These are phyloP conservation scores for Taxillus chinensis DNA, from an alignment of 164 flowering plant species.

Conservation along the genomic window DNA sequence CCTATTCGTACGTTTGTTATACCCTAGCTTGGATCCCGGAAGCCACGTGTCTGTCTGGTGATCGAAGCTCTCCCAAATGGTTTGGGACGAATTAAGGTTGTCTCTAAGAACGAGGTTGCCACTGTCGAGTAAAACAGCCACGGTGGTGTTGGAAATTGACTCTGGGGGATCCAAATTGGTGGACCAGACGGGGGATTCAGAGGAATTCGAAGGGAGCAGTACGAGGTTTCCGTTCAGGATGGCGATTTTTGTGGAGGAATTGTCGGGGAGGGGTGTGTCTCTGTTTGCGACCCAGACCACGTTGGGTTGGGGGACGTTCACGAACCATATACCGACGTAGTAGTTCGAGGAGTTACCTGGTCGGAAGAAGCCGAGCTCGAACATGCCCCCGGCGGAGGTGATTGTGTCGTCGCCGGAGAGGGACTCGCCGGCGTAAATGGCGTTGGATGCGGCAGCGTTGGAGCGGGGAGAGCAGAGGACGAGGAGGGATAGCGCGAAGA, in stretches of 20 bases:
- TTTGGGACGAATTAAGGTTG: not conserved
- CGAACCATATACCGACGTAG: conserved; percentile 55
- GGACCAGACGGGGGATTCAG: not conserved
- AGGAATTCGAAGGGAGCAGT: not conserved
- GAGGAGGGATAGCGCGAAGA: conserved; percentile 8
- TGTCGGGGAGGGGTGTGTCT: conserved; percentile 36
- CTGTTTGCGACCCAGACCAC: conserved; percentile 65
- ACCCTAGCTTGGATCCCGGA: conserved; percentile 6
- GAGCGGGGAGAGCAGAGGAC: conserved; percentile 14
- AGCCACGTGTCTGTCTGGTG: conserved; percentile 8
- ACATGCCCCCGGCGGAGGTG: conserved; percentile 32
- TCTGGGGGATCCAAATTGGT: not conserved
- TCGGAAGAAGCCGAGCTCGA: conserved; percentile 47
- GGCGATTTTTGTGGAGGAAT: conserved; percentile 19
- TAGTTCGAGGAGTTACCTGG: conserved; percentile 52
- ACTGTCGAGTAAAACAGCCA: not conserved
- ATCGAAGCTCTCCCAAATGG: not conserved
- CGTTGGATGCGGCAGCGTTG: conserved; percentile 18
- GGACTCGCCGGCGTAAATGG: conserved; percentile 25
- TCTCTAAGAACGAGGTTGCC: not conserved
- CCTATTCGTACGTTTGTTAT: not conserved
- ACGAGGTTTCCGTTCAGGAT: conserved; percentile 14
- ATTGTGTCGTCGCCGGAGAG: conserved; percentile 48
- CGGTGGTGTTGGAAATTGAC: not conserved
- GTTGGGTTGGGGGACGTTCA: conserved; percentile 17